Percentiles rank a stretch among this genome's conserved stretches.
Evolutionary conservation across 2,329 filamentous ascomycete genomes (phyloP).

Genomic region (Massarina eburnea): DNA sequence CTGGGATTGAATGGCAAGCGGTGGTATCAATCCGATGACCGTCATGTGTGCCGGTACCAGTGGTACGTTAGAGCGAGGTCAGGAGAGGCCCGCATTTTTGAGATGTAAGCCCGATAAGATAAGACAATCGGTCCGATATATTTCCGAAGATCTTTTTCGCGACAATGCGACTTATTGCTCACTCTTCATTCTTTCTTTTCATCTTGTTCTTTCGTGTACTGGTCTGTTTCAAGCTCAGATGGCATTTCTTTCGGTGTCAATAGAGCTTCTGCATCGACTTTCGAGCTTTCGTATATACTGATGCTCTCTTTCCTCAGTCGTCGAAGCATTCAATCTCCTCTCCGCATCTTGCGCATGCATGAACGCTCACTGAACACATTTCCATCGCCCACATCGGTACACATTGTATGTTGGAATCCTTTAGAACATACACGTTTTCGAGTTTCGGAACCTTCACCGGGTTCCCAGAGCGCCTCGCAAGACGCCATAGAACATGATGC

Average conservation of each 20-base stretch:
- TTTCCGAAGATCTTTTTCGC: background rate
- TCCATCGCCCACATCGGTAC: constrained; percentile 24
- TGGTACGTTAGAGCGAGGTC: no score
- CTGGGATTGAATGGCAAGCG: no score
- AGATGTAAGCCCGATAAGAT: background rate
- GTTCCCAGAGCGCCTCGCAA: background rate
- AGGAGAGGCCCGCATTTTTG: no score
- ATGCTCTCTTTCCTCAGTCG: constrained; percentile 12
- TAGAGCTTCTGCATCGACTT: background rate
- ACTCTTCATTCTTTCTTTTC: background rate
- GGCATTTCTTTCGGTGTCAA: background rate
- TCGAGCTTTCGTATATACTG: constrained; percentile 1
- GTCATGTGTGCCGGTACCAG: no score
- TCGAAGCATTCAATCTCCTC: constrained; percentile 24
- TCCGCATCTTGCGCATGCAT: constrained; percentile 12
- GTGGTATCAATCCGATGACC: no score
- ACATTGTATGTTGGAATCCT: constrained; percentile 30
- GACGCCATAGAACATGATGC: constrained; percentile 2
- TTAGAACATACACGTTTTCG: constrained; percentile 13
- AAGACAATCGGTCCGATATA: background rate
- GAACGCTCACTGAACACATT: constrained; percentile 27
- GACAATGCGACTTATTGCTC: background rate
- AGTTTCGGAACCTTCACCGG: constrained; percentile 1
- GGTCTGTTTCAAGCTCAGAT: background rate
- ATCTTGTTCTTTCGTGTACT: no score